A percentile compares a stretch with the other conserved stretches of the same genome.
These are phyloP conservation scores for Citrus mangshanensis DNA, from an alignment of 345 rosid genomes.

Conservation along the genomic window DNA sequence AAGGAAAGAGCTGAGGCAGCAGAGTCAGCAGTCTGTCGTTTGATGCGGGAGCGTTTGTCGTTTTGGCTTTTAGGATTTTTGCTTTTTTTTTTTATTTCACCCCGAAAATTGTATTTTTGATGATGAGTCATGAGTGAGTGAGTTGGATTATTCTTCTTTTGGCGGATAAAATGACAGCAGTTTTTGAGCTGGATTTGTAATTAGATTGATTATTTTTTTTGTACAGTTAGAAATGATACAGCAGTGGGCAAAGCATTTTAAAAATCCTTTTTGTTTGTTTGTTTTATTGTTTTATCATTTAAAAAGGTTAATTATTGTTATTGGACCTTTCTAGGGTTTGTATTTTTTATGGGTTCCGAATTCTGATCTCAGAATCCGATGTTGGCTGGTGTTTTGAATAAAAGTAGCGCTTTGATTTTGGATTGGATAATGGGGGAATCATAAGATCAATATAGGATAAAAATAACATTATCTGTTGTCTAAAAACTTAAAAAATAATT, in stretches of 20 bases:
- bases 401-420: background rate
- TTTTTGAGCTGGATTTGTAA: constrained; percentile 40
- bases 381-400: background rate
- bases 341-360: background rate
- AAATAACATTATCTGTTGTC: no score
- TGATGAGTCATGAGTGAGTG: background rate
- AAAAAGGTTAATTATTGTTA: no score
- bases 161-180: constrained; percentile 24
- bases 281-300: background rate
- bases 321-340: background rate
- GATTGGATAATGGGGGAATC: background rate
- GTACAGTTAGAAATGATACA: constrained; percentile 1
- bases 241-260: background rate
- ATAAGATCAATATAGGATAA: background rate
- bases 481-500: no score
- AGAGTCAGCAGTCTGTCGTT: constrained; percentile 53
- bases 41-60: constrained; percentile 46
- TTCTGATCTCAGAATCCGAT: background rate
- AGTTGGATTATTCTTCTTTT: constrained; percentile 27
- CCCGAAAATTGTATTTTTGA: no score
- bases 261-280: background rate
- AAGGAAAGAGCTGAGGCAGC: constrained; percentile 77
- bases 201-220: constrained; percentile 4
- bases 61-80: constrained; percentile 19
- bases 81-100: background rate